A percentile compares a stretch with the other conserved stretches of the same genome.
Conservation (phyloP, 495 filamentous ascomycete genomes). For the Sphaerosporella brunnea region DNA sequence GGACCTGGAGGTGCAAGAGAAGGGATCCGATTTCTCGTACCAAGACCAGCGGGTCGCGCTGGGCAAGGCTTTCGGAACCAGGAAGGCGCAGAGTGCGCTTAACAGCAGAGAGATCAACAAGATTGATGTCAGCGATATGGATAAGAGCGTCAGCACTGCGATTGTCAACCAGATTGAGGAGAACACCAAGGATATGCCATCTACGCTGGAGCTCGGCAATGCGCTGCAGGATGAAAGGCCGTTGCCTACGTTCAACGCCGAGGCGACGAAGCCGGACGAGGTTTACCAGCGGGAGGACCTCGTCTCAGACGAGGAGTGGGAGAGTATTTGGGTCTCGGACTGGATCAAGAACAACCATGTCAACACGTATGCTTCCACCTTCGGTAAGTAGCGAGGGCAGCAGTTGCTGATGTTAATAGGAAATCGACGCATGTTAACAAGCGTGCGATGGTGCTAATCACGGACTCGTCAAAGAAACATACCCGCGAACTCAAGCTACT, state of each 20-base stretch:
- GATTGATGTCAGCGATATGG: constrained; percentile 20
- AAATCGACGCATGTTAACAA: constrained; percentile 16
- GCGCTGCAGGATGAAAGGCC: constrained; percentile 55
- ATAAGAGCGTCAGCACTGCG: constrained; percentile 16
- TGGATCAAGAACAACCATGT: constrained; percentile 16
- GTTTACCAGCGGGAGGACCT: constrained; percentile 61
- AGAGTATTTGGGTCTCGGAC: constrained; percentile 17
- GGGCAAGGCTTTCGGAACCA: constrained; percentile 81
- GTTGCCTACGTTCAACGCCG: constrained; percentile 55
- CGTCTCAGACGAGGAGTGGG: constrained; percentile 41
- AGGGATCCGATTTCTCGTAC: constrained; percentile 10
- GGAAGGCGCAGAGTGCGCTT: constrained; percentile 71
- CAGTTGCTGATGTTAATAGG: background rate
- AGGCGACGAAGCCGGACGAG: constrained; percentile 53
- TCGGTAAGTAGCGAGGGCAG: no score
- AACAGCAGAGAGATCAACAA: constrained; percentile 17
- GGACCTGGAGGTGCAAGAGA: constrained; percentile 29
- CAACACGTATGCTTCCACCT: constrained; percentile 27
- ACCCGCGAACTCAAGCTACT: constrained; percentile 42
- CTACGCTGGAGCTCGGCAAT: constrained; percentile 44
- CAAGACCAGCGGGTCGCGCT: constrained; percentile 35
- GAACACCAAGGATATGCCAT: constrained; percentile 38
- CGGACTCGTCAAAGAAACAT: constrained; percentile 15
- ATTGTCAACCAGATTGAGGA: constrained; percentile 29
- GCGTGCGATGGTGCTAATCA: constrained; percentile 10